Conservation (phyloP, 768 basidiomycete genomes). For the Gymnopilus dilepis region DNA sequence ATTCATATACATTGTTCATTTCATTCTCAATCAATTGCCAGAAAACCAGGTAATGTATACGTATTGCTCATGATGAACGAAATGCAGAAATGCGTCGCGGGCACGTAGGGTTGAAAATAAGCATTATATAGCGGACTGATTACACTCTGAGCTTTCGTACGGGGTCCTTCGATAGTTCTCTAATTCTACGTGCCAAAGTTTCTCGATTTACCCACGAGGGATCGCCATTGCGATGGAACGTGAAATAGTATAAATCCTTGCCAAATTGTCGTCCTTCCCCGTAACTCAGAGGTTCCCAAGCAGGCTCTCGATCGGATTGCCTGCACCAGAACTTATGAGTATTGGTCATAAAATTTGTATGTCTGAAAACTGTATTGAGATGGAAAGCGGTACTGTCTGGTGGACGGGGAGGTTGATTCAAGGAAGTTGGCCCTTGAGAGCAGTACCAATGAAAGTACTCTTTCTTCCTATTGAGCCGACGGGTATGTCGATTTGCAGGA, state of each 20-base stretch:
- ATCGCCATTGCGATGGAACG: neutral
- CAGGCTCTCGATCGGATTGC: neutral
- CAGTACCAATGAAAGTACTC: neutral
- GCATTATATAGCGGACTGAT: neutral
- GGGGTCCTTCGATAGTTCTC: neutral
- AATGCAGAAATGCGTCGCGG: too few species aligned
- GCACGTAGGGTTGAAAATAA: too few species aligned
- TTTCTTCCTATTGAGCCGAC: neutral
- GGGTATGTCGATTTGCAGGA: neutral
- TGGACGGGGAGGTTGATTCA: neutral
- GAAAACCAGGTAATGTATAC: too few species aligned
- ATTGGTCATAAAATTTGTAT: neutral
- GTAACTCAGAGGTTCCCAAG: neutral
- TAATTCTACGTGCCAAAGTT: neutral
- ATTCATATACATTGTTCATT: too few species aligned
- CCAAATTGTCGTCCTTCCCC: neutral
- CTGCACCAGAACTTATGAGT: slow-evolving; percentile 1
- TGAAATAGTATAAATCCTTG: neutral
- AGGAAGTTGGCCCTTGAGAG: neutral
- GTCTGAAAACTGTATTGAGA: neutral
- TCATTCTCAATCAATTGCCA: too few species aligned
- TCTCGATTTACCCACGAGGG: slow-evolving; percentile 4
- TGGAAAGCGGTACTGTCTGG: neutral
- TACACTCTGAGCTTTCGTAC: neutral
- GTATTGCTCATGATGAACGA: too few species aligned